phyloP scores from a whole-genome alignment of 306 rosid species.

The Malus sylvestris region DNA sequence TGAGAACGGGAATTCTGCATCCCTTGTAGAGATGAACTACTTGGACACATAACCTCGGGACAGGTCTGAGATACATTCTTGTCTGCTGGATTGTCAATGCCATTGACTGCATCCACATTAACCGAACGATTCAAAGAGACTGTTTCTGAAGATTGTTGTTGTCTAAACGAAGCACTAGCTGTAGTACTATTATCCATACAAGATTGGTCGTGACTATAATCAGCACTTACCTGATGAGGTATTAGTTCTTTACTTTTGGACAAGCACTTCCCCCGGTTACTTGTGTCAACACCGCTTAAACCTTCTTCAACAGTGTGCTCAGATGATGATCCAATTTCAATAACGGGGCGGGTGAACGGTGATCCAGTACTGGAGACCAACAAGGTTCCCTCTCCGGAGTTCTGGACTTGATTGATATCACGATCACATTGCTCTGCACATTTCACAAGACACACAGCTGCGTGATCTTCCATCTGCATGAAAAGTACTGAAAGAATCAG shows the following conservation, averaged over 20 bases:
- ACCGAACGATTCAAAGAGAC: slow-evolving; percentile 60
- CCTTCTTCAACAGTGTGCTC: slow-evolving; percentile 33
- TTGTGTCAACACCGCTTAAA: slow-evolving; percentile 36
- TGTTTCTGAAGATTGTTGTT: slow-evolving; percentile 59
- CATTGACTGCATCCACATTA: slow-evolving; percentile 59
- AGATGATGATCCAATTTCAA: slow-evolving; percentile 39
- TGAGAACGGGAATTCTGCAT: slow-evolving; percentile 29
- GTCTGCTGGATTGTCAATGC: slow-evolving; percentile 49
- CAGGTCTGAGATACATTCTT: slow-evolving; percentile 43
- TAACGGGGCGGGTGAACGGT: slow-evolving; percentile 24
- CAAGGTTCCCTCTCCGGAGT: slow-evolving; percentile 32
- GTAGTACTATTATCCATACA: slow-evolving; percentile 50
- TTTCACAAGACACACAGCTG: slow-evolving; percentile 40
- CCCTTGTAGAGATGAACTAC: slow-evolving; percentile 48
- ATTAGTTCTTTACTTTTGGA: slow-evolving; percentile 61
- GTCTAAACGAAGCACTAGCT: slow-evolving; percentile 69
- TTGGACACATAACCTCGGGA: slow-evolving; percentile 32
- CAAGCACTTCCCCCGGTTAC: slow-evolving; percentile 39
- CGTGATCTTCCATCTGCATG: slow-evolving; percentile 62
- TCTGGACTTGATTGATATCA: slow-evolving; percentile 30
- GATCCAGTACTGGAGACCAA: slow-evolving; percentile 30
- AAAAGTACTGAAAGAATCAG: slow-evolving; percentile 20
- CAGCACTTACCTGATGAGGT: slow-evolving; percentile 68
- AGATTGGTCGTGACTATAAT: slow-evolving; percentile 50
- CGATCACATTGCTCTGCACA: slow-evolving; percentile 26